A percentile compares a stretch with the other conserved stretches of the same genome.
Conservation (phyloP, 164 flowering plant species). For the Warburgia ugandensis region DNA sequence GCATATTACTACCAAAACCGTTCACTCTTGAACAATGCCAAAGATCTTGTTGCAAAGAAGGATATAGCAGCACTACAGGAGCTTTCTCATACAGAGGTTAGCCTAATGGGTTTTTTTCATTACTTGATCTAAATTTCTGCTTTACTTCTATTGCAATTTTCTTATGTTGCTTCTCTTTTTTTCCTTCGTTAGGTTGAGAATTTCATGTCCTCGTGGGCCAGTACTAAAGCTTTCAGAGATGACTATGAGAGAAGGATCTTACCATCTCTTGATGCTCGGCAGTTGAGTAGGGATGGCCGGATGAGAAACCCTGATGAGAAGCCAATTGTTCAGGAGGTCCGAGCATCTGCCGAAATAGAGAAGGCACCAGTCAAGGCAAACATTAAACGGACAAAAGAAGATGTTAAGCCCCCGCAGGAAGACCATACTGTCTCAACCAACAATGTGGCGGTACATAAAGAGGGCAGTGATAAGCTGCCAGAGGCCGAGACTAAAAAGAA, state of each 20-base stretch:
- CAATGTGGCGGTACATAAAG: constrained; percentile 52
- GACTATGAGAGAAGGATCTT: constrained; percentile 75
- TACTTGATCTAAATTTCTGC: background rate
- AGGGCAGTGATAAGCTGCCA: constrained; percentile 19
- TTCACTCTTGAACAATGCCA: constrained; percentile 43
- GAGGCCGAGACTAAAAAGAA: constrained; percentile 13
- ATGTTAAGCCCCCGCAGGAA: constrained; percentile 26
- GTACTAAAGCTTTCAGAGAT: constrained; percentile 60
- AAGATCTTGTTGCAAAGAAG: constrained; percentile 65
- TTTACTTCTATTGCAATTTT: background rate
- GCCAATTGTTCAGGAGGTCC: constrained; percentile 39
- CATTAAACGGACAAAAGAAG: constrained; percentile 46
- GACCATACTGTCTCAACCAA: constrained; percentile 18
- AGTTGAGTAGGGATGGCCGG: constrained; percentile 77
- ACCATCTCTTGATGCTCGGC: constrained; percentile 65
- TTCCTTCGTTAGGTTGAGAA: constrained; percentile 49
- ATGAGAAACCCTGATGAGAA: constrained; percentile 82
- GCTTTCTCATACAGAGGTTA: constrained; percentile 54
- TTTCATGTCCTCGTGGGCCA: constrained; percentile 63
- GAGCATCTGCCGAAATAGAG: constrained; percentile 30
- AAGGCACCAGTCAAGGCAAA: constrained; percentile 25
- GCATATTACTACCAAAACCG: constrained; percentile 48
- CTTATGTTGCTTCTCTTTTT: background rate
- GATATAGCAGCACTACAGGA: constrained; percentile 59
- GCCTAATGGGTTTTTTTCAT: constrained; percentile 3